Percentiles rank a stretch among this genome's conserved stretches.
phyloP scores from a whole-genome alignment of 768 basidiomycete species.

The Panaeolus papilionaceus region DNA sequence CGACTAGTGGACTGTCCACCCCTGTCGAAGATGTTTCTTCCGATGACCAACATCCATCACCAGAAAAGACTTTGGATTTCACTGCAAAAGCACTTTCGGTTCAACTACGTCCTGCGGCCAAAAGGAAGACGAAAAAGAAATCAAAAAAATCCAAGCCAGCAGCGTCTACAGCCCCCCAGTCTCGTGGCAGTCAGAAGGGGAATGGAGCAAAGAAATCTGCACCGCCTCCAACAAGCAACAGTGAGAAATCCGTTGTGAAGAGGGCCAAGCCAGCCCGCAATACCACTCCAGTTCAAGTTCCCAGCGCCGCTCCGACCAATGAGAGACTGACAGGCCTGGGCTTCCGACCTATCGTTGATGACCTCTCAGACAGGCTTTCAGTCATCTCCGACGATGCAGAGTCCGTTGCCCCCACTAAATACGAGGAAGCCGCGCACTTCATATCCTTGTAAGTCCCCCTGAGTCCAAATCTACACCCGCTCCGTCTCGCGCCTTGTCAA shows the following conservation, averaged over 20 bases:
- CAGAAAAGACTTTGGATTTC: neutral
- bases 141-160: constrained; percentile 25
- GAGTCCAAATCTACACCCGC: constrained; percentile 14
- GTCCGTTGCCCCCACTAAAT: constrained; percentile 41
- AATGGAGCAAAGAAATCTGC: constrained; percentile 10
- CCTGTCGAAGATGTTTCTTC: constrained; percentile 7
- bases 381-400: constrained; percentile 39
- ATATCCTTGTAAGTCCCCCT: constrained; percentile 62
- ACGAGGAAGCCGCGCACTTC: constrained; percentile 64
- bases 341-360: constrained; percentile 50
- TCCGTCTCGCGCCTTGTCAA: neutral
- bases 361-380: constrained; percentile 52
- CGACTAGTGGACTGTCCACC: constrained; percentile 10
- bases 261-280: constrained; percentile 23
- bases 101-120: neutral
- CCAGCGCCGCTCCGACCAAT: constrained; percentile 21
- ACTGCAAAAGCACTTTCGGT: neutral
- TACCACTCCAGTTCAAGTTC: constrained; percentile 18
- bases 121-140: constrained; percentile 19
- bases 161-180: constrained; percentile 2
- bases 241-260: constrained; percentile 27
- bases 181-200: constrained; percentile 16
- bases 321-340: constrained; percentile 27
- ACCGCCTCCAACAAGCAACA: constrained; percentile 14
- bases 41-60: constrained; percentile 23